Percentiles rank a stretch among this genome's conserved stretches.
Conservation (phyloP, 345 rosid genomes). For the Raphanus raphanistrum region DNA sequence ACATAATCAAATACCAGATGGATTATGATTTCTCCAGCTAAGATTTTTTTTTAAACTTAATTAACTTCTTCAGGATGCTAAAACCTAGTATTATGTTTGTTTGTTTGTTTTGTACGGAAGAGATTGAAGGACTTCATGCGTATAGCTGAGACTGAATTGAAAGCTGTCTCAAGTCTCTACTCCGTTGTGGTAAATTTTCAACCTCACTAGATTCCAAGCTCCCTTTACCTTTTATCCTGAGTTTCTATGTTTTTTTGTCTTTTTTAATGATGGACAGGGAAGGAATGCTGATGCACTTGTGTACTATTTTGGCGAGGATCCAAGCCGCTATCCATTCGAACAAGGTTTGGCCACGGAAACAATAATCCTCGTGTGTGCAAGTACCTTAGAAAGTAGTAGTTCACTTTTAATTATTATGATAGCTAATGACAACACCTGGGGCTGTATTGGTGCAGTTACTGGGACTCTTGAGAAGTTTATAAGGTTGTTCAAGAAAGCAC, state of each 20-base stretch:
- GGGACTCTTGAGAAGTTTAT: conserved; percentile 78
- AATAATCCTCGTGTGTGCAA: not conserved
- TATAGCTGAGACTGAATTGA: conserved; percentile 74
- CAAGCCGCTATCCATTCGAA: conserved; percentile 83
- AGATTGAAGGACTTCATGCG: conserved; percentile 69
- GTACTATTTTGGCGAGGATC: conserved; percentile 92
- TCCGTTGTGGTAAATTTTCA: conserved; percentile 65
- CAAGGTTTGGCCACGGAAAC: conserved; percentile 59
- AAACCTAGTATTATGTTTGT: not conserved
- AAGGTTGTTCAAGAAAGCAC: not conserved
- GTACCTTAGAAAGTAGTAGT: not conserved
- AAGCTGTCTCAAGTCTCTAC: conserved; percentile 61
- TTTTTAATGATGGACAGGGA: conserved; percentile 58
- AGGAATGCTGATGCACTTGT: conserved; percentile 94
- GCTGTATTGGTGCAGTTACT: conserved; percentile 56
- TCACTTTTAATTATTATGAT: not conserved
- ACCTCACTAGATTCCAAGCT: conserved; percentile 7
- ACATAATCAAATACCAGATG: too few species aligned
- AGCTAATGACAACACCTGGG: conserved; percentile 12
- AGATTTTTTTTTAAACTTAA: too few species aligned
- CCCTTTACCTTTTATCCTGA: conserved; percentile 14
- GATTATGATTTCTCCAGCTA: too few species aligned
- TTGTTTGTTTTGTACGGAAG: conserved; percentile 36
- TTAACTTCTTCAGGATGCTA: not conserved
- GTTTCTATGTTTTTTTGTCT: not conserved